A percentile compares a stretch with the other conserved stretches of the same genome.
Conservation (phyloP, 2,329 filamentous ascomycete genomes). For the Aspergillus sergii region DNA sequence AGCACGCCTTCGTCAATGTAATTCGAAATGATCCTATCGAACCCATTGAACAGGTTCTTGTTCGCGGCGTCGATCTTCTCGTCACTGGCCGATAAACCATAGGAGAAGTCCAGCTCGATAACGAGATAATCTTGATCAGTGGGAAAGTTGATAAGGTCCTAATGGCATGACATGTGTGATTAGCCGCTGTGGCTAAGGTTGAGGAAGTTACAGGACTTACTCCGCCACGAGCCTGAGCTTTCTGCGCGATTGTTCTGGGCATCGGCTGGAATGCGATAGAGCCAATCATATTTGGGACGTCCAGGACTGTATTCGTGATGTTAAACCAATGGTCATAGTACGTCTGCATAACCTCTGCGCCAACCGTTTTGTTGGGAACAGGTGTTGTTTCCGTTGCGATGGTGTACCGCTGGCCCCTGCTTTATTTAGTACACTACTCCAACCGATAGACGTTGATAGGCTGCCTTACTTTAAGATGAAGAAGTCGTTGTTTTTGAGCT, state of each 20-base stretch:
- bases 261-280: slow-evolving; percentile 43
- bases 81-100: slow-evolving; percentile 37
- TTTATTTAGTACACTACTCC: slow-evolving; percentile 7
- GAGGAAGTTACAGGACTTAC: slow-evolving; percentile 29
- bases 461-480: slow-evolving; percentile 28
- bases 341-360: slow-evolving; percentile 32
- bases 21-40: slow-evolving; percentile 36
- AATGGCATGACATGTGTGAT: neutral
- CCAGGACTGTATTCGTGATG: slow-evolving; percentile 29
- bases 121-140: slow-evolving; percentile 46
- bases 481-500: slow-evolving; percentile 47
- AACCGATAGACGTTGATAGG: neutral
- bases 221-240: slow-evolving; percentile 38
- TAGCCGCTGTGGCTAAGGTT: neutral
- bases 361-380: slow-evolving; percentile 34
- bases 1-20: slow-evolving; percentile 39
- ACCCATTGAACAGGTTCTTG: slow-evolving; percentile 40
- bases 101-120: slow-evolving; percentile 50
- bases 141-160: slow-evolving; percentile 47
- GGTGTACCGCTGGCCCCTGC: slow-evolving; percentile 42
- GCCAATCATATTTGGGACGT: slow-evolving; percentile 32
- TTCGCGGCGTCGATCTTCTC: slow-evolving; percentile 42
- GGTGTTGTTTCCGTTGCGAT: slow-evolving; percentile 45
- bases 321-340: slow-evolving; percentile 39
- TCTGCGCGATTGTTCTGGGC: slow-evolving; percentile 35